Conservation (phyloP, 306 rosid species). For the Cicer bijugum region DNA sequence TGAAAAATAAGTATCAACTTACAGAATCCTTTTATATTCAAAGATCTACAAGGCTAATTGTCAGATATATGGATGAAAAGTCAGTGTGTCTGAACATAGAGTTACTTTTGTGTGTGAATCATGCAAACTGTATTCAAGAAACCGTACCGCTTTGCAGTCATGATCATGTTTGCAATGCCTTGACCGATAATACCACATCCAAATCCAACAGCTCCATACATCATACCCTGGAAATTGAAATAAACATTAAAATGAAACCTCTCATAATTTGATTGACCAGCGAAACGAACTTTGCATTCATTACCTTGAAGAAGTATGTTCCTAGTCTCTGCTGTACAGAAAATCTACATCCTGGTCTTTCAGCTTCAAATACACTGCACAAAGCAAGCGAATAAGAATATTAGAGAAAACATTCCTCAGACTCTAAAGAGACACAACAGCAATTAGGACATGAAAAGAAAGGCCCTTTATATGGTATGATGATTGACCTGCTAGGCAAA, state of each 20-base stretch:
- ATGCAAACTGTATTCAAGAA: constrained; percentile 34
- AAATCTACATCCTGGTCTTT: constrained; percentile 91
- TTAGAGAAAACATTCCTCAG: constrained; percentile 31
- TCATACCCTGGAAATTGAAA: constrained; percentile 64
- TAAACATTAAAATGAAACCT: background rate
- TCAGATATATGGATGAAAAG: background rate
- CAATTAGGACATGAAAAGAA: constrained; percentile 35
- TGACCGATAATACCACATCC: constrained; percentile 96
- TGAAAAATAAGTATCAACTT: background rate
- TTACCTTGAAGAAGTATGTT: constrained; percentile 79
- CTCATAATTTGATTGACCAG: constrained; percentile 5
- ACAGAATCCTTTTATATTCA: constrained; percentile 2
- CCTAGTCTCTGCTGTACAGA: constrained; percentile 77
- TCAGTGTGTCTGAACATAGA: background rate
- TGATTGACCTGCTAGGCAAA: constrained; percentile 90
- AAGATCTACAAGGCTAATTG: constrained; percentile 1
- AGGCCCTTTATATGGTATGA: constrained; percentile 33
- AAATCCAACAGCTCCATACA: constrained; percentile 88
- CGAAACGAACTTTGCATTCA: constrained; percentile 20
- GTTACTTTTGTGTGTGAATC: constrained; percentile 6
- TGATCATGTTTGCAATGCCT: constrained; percentile 90
- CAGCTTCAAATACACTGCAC: constrained; percentile 92
- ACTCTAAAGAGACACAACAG: constrained; percentile 30
- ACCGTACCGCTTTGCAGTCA: constrained; percentile 85
- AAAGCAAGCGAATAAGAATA: constrained; percentile 32